Evolutionary conservation across 1,139 yeast genomes (phyloP), one percentile per base, ranked within the genome.

Genomic region (Kodamaea fungicola): DNA sequence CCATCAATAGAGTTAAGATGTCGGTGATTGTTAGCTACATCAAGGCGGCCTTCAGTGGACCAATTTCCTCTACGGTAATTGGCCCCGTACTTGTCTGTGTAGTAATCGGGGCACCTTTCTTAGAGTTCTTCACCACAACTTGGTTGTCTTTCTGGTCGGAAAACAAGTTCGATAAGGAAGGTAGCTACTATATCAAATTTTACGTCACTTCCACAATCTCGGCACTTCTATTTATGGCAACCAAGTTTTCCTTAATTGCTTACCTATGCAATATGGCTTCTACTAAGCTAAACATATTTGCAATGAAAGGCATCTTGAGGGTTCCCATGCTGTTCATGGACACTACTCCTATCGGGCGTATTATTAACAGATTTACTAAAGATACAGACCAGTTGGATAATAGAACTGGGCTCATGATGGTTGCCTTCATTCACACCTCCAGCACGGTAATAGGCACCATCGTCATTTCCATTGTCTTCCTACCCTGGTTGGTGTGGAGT

Each of bases 81-180:
- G 42, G 51, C 28, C 57, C 64, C 9, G 29, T 50, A 16, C 38
- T 61, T 30, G 29, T 50, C 6, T 36, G 43, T 19, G 45, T 51
- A 29, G 52, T 55, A 62, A 7, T 52, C 1, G 47, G 80, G 6
- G 58, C 79, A 4, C 74, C 88, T 0, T 86, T 85, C 52, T 67
- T 74, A 43, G 73, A 69, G 37, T 59, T 85, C 29, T 84, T 86
- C 54, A 71, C 85, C 28, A 84, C 83, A 49, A 81, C 83, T 13
- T 89, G 96, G 95, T 67, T 89, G 43, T 82, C 96, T 0, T 89
- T 77, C 58, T 89, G 97, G 97, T 72, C 84, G 3, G 74, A 71
- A 13, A 37, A 67, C 36, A 80, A 75, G 54, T 87, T 83, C 51
- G 53, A 51, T 12, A 61, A 72, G 35, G 46, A 76, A 1, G 64